Percentiles rank a stretch among this genome's conserved stretches.
These are phyloP conservation scores for Gryganskiella cystojenkinii DNA, from an alignment of 192 early-diverging fungal species.

Conservation along the genomic window DNA sequence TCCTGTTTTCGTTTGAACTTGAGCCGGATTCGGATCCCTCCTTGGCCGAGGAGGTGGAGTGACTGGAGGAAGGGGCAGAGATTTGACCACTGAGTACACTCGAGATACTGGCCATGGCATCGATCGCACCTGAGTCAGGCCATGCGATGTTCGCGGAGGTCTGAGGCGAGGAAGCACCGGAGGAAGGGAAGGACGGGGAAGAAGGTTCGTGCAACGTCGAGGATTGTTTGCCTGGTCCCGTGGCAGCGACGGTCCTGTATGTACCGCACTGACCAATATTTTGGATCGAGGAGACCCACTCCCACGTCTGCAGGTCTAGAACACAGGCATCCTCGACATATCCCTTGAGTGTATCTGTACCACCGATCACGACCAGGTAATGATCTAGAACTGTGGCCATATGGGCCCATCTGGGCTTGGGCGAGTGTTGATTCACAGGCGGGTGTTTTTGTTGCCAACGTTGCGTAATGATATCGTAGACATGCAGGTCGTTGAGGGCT, in stretches of 20 bases:
- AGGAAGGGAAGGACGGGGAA: slow-evolving; percentile 20
- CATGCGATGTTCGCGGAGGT: slow-evolving; percentile 10
- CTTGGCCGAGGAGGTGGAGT: background rate
- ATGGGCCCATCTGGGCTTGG: slow-evolving; percentile 21
- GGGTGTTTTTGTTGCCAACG: slow-evolving; percentile 27
- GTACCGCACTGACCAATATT: slow-evolving; percentile 24
- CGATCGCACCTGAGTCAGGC: slow-evolving; percentile 5
- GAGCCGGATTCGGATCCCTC: background rate
- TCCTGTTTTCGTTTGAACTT: background rate
- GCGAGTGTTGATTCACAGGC: slow-evolving; percentile 7
- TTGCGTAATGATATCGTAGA: slow-evolving; percentile 17
- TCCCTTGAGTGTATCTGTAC: slow-evolving; percentile 9
- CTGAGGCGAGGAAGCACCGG: slow-evolving; percentile 7
- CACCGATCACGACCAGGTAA: slow-evolving; percentile 20
- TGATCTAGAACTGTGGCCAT: slow-evolving; percentile 21
- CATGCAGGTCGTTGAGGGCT: slow-evolving; percentile 16
- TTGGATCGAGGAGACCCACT: slow-evolving; percentile 18
- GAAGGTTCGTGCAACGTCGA: background rate
- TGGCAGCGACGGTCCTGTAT: slow-evolving; percentile 20
- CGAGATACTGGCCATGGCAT: slow-evolving; percentile 24
- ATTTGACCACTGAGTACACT: slow-evolving; percentile 13
- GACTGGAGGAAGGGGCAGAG: slow-evolving; percentile 13
- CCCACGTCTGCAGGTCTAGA: slow-evolving; percentile 18
- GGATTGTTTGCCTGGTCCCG: slow-evolving; percentile 19
- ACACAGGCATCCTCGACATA: slow-evolving; percentile 28